These are phyloP conservation scores for Pseudogymnoascus pannorum DNA, from an alignment of 2,329 filamentous ascomycete species.

Conservation along the genomic window DNA sequence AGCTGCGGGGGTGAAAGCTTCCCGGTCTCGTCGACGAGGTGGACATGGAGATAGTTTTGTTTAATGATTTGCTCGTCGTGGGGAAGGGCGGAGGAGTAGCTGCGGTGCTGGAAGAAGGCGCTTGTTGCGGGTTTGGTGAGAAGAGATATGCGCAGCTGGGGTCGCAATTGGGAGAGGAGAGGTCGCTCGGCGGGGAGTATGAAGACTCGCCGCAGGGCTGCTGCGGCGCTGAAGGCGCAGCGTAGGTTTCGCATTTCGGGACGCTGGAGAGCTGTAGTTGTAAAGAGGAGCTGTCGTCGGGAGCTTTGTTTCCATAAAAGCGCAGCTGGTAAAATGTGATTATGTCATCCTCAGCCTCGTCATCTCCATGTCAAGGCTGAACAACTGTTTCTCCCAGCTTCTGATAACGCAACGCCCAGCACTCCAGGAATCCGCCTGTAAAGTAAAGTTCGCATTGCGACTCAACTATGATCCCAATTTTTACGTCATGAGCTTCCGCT, in stretches of 20 bases:
- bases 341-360: slow-evolving; percentile 7
- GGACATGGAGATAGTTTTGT: slow-evolving; percentile 32
- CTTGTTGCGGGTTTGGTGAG: slow-evolving; percentile 10
- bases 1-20: slow-evolving; percentile 29
- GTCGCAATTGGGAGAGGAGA: slow-evolving; percentile 20
- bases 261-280: background rate
- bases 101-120: slow-evolving; percentile 8
- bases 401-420: background rate
- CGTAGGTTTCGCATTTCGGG: slow-evolving; percentile 22
- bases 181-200: slow-evolving; percentile 31
- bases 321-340: background rate
- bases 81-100: slow-evolving; percentile 24
- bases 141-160: slow-evolving; percentile 11
- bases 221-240: slow-evolving; percentile 36
- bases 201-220: slow-evolving; percentile 42
- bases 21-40: slow-evolving; percentile 34
- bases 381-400: background rate
- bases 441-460: background rate
- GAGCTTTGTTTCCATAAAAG: background rate
- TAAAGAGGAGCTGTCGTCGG: background rate
- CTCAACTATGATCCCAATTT: background rate
- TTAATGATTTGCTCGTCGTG: slow-evolving; percentile 41
- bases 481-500: background rate
- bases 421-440: background rate
- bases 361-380: background rate